Base-by-base conservation (phyloP, 257 asterid species). In the Osmanthus fragrans region DNA sequence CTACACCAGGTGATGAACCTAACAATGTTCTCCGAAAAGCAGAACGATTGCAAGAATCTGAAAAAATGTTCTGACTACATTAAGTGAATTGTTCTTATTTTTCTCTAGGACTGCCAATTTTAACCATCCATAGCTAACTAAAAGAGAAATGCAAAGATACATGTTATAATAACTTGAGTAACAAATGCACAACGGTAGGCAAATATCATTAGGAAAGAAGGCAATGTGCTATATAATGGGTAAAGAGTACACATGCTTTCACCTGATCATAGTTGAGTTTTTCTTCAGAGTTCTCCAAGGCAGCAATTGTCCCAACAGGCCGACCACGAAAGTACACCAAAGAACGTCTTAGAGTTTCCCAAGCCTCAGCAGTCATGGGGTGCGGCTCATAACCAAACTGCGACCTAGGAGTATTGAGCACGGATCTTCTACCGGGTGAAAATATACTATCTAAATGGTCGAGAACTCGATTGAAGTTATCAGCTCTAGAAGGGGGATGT, bases 241-340 rank as follows among this genome's bases (percentile, higher is more conserved):
- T 10, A 63, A 63, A 63, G n/a, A 23, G 34, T 63, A 23, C 34
- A 63, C 40, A 12, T 56, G 25, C 18, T 71, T 71, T 84, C 80
- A 92, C 96, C 97, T 91, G 97, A 85, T 92, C 97, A 40, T 92
- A 92, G 87, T 92, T 92, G 56, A 92, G 96, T 68, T 87, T 92
- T 76, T 92, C 97, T 45, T 92, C 97, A 10, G 94, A 91, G 83
- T 73, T 91, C 75, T 92, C 97, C 42, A 82, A 76, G 6, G 97
- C 97, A 25, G 97, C 97, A 64, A 92, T 91, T 5, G 97, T 92
- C 78, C 97, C 97, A 73, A 91, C 97, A 39, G 97, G 92, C 40
- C 83, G 85, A 21, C 97, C 97, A 0, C 97, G 95, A 64, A 92
- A 92, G 83, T 79, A 77, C 68, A 92, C 97, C 83, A 92, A 76